These are phyloP conservation scores for Saraca asoca DNA, from an alignment of 331 rosid genomes.

Conservation along the genomic window DNA sequence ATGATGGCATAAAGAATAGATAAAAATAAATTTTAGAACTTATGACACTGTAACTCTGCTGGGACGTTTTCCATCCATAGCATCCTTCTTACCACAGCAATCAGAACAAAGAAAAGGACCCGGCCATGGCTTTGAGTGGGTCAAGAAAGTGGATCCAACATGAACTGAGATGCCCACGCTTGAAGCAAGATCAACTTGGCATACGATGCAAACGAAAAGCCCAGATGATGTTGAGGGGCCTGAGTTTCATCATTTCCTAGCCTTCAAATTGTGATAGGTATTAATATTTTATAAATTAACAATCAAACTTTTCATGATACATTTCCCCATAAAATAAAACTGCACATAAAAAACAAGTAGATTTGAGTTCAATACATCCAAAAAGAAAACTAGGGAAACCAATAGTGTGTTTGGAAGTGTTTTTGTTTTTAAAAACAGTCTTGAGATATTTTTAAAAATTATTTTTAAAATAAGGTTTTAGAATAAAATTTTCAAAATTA, in stretches of 20 bases:
- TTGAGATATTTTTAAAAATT: no score
- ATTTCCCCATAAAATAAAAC: no score
- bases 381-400: no score
- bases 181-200: slow-evolving; percentile 84
- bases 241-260: slow-evolving; percentile 69
- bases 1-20: slow-evolving; percentile 43
- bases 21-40: slow-evolving; percentile 29
- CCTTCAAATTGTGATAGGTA: slow-evolving; percentile 47
- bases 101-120: slow-evolving; percentile 89
- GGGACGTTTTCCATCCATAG: slow-evolving; percentile 96
- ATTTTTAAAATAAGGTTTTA: no score
- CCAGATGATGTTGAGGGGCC: slow-evolving; percentile 80
- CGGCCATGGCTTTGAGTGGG: slow-evolving; percentile 92
- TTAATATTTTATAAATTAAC: no score
- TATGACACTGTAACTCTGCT: slow-evolving; percentile 86
- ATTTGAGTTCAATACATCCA: no score
- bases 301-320: no score
- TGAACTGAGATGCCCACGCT: slow-evolving; percentile 90
- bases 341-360: no score
- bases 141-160: slow-evolving; percentile 85
- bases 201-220: slow-evolving; percentile 77
- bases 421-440: no score
- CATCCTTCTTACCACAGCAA: slow-evolving; percentile 89
- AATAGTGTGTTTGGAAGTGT: no score
- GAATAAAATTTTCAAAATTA: no score